These are phyloP conservation scores for Mycena galopus DNA, from an alignment of 768 basidiomycete genomes.

Conservation along the genomic window DNA sequence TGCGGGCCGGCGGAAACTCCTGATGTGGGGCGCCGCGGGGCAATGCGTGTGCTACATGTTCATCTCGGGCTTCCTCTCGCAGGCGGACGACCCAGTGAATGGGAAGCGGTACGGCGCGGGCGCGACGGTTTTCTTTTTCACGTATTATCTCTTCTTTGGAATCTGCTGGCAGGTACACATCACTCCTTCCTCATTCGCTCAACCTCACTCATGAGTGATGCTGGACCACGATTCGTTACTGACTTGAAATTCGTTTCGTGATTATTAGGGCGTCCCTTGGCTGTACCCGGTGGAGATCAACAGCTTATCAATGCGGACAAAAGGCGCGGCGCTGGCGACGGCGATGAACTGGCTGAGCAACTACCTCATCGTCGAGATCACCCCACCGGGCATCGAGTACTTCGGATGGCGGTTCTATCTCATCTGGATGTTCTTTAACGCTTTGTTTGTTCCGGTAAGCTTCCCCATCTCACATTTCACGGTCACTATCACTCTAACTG, in stretches of 20 bases:
- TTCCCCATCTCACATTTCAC: neutral
- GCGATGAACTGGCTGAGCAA: conserved; percentile 68
- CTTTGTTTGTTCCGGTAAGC: conserved; percentile 61
- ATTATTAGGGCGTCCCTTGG: conserved; percentile 63
- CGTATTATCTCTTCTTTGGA: conserved; percentile 65
- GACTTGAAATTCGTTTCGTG: neutral
- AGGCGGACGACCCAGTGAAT: conserved; percentile 45
- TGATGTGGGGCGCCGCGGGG: conserved; percentile 68
- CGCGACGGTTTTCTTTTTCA: conserved; percentile 63
- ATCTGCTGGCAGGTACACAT: conserved; percentile 63
- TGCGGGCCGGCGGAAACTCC: conserved; percentile 61
- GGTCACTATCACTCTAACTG: neutral
- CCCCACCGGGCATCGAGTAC: conserved; percentile 59
- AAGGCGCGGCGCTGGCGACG: conserved; percentile 62
- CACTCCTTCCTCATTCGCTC: too few relatives aligned
- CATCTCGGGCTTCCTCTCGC: conserved; percentile 58
- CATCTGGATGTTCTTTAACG: conserved; percentile 64
- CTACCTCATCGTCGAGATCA: conserved; percentile 64
- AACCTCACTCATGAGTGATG: too few relatives aligned
- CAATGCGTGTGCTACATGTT: conserved; percentile 62
- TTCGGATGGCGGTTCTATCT: conserved; percentile 65
- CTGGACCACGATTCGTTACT: too few relatives aligned
- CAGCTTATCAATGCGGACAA: conserved; percentile 62
- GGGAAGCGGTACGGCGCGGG: conserved; percentile 56
- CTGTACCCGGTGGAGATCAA: conserved; percentile 66